Evolutionary conservation across 2,329 filamentous ascomycete genomes (phyloP).

Genomic region (Talaromyces verruculosus): DNA sequence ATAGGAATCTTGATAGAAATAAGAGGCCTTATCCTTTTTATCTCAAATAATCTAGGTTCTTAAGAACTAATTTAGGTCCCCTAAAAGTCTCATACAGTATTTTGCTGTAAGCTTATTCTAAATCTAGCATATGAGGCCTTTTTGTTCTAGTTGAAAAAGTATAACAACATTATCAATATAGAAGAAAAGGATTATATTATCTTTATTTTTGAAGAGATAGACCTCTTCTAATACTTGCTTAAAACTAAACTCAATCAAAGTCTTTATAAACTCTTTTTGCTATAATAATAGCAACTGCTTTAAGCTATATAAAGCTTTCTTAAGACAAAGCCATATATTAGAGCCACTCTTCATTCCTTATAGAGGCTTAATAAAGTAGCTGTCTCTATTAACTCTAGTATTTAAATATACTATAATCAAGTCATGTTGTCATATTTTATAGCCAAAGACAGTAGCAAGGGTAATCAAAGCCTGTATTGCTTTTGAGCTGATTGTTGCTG

Average conservation of each 20-base stretch:
- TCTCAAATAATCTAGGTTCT: too few relatives aligned
- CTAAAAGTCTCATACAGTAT: background rate
- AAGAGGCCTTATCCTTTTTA: too few relatives aligned
- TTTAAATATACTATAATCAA: background rate
- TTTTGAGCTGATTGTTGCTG: background rate
- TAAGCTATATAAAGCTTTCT: background rate
- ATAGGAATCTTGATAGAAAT: too few relatives aligned
- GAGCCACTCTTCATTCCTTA: background rate
- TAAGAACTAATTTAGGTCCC: too few relatives aligned
- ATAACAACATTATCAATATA: background rate
- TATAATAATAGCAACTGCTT: background rate
- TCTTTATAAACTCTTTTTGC: background rate
- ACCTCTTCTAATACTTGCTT: background rate
- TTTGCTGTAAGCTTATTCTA: background rate
- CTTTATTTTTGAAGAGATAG: background rate
- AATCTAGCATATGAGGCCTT: background rate
- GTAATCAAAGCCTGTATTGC: background rate
- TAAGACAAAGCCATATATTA: background rate
- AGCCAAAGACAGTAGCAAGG: background rate
- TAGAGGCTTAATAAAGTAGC: background rate
- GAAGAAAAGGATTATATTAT: background rate
- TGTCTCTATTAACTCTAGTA: background rate
- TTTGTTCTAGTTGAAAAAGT: background rate
- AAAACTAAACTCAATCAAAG: background rate
- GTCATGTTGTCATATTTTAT: background rate